Base-by-base conservation (phyloP, 371 early-diverging fungal species). In the Lichtheimia hyalospora region DNA sequence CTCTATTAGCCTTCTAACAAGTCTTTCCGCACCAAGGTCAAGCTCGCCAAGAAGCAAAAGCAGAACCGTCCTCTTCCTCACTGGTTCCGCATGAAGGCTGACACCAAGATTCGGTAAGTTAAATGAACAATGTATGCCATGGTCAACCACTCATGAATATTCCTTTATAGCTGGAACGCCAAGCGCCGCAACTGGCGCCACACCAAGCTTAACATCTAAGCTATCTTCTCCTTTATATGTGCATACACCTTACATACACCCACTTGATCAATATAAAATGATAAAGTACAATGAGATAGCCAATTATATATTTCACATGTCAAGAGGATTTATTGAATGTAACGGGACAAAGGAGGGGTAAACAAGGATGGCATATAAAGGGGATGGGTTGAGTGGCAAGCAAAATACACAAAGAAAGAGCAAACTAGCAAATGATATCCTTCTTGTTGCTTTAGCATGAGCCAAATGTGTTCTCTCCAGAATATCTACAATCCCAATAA, bases 151-250 rank as follows among this genome's bases (percentile, higher is more conserved):
- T 51, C 20, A 25, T 21, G 13, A n/a, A 21, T 46, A 34, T 34
- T n/a, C n/a, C 34, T 8, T 34, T 10, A n/a, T 66, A 86, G 95
- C 70, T 98, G 96, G 92, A 98, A 96, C 88, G 88, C 94, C 71
- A 98, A 98, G 93, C 92, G 98, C 68, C 93, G 97, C 69, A 89
- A 97, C 95, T 98, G 98, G 98, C 90, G 97, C 81, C 92, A 95
- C 77, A 97, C 96, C 83, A 97, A 98, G 95, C 85, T 96, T 75
- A 90, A 92, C 86, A 75, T 96, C 72, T 95, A 94, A 92, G 34
- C 34, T 18, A 8, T 34, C 28, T 28, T 8, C 10, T 34, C 10
- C 6, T 34, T 10, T 4, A 23, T 50, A 25, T 49, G 49, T 34
- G 34, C 34, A 34, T 34, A 34, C 34, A 34, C 34, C 34, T 34